Evolutionary conservation across 371 early-diverging fungal genomes (phyloP).

Genomic region (Chytridiales sp.): DNA sequence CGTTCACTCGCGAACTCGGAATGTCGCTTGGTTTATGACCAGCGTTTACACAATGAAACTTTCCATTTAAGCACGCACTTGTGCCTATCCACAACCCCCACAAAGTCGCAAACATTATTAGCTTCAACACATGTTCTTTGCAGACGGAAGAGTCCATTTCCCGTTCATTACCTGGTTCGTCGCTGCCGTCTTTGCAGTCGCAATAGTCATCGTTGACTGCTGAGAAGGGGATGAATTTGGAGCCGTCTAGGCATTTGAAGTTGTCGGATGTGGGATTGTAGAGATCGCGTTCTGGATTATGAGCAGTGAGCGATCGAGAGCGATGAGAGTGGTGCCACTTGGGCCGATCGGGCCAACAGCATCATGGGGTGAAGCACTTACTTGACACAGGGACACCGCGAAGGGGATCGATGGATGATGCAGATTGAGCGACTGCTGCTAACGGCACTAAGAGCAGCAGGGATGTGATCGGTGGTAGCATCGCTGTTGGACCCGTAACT

Average conservation of each 20-base stretch:
- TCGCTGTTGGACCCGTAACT: too few relatives aligned
- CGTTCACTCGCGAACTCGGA: constrained; percentile 77
- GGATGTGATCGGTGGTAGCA: too few relatives aligned
- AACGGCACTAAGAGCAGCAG: too few relatives aligned
- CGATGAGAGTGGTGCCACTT: too few relatives aligned
- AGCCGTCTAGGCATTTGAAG: constrained; percentile 78
- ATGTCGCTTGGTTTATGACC: constrained; percentile 74
- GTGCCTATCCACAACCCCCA: constrained; percentile 58
- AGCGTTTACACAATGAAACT: constrained; percentile 79
- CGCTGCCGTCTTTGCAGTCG: constrained; percentile 92
- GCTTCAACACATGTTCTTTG: background rate
- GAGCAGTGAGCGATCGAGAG: too few relatives aligned
- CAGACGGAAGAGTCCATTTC: background rate
- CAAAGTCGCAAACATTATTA: background rate
- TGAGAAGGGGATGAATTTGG: constrained; percentile 60
- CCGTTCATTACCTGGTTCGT: constrained; percentile 91
- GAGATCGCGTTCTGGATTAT: too few relatives aligned
- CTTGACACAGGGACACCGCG: too few relatives aligned
- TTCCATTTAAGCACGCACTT: constrained; percentile 78
- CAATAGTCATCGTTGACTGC: constrained; percentile 95
- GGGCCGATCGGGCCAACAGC: too few relatives aligned
- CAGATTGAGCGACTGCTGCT: too few relatives aligned
- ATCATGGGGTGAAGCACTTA: too few relatives aligned
- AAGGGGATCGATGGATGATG: too few relatives aligned
- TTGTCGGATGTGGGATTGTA: constrained; percentile 36